phyloP scores from a whole-genome alignment of 352 stramenopile genomes.

The Phytophthora fragariae region DNA sequence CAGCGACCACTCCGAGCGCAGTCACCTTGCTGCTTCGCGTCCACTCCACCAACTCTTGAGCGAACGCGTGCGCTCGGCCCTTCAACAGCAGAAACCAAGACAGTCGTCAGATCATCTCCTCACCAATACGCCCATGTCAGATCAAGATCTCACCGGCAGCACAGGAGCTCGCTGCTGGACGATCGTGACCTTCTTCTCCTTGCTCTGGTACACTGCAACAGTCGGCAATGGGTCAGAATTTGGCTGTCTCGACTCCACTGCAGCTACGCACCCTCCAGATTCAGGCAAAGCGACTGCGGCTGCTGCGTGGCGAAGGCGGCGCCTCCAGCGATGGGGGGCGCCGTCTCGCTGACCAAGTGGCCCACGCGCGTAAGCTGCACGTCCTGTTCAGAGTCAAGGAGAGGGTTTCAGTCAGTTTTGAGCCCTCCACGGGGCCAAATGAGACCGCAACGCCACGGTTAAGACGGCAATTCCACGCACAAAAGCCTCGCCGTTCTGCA shows the following conservation, averaged over 20 bases:
- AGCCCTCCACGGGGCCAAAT: not conserved
- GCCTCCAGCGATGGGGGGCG: conserved; percentile 67
- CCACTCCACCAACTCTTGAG: conserved; percentile 67
- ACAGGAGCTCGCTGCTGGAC: conserved; percentile 77
- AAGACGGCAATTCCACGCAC: conserved; percentile 36
- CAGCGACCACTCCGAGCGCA: conserved; percentile 64
- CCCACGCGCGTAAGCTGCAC: conserved; percentile 55
- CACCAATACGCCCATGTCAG: not conserved
- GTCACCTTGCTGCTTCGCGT: conserved; percentile 47
- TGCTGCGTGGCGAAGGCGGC: conserved; percentile 60
- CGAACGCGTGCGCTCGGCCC: conserved; percentile 62
- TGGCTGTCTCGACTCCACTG: not conserved
- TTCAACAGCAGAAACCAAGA: conserved; percentile 28
- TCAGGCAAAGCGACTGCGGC: conserved; percentile 64
- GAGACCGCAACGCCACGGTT: not conserved
- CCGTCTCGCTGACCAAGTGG: conserved; percentile 66
- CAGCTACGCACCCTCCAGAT: conserved; percentile 69
- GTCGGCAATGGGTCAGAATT: conserved; percentile 2
- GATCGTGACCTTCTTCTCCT: conserved; percentile 69
- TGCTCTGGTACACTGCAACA: conserved; percentile 67
- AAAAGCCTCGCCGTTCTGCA: conserved; percentile 54
- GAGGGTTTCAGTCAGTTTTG: conserved; percentile 13
- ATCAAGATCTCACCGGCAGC: conserved; percentile 42
- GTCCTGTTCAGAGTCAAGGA: conserved; percentile 32
- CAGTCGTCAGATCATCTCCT: too few relatives aligned